Evolutionary conservation across 2,329 filamentous ascomycete genomes (phyloP).

Genomic region (Alternaria arborescens): DNA sequence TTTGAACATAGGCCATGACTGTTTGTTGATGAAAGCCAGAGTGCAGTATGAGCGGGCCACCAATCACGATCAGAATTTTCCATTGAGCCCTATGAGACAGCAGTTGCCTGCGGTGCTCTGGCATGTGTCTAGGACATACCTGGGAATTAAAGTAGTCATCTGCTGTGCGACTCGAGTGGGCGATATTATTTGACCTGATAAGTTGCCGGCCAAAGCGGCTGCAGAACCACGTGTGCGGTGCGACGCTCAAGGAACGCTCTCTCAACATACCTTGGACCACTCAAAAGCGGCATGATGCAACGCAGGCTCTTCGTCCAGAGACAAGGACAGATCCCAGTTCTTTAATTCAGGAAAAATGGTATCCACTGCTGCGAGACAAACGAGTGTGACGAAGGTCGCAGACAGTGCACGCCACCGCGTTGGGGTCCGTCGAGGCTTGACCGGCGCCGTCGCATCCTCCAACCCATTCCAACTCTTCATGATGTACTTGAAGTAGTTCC

Average conservation of each 20-base stretch:
- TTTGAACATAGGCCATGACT: neutral
- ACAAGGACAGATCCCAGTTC: slow-evolving; percentile 13
- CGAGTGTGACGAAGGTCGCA: slow-evolving; percentile 26
- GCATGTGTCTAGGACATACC: neutral
- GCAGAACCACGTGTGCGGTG: slow-evolving; percentile 10
- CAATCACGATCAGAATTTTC: neutral
- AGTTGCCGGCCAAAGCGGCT: slow-evolving; percentile 11
- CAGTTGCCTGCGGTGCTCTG: neutral
- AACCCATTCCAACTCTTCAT: slow-evolving; percentile 35
- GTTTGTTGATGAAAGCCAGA: neutral
- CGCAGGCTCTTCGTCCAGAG: slow-evolving; percentile 6
- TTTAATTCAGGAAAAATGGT: slow-evolving; percentile 27
- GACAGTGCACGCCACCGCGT: slow-evolving; percentile 20
- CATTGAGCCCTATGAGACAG: neutral
- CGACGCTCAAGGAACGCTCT: slow-evolving; percentile 8
- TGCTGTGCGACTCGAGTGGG: slow-evolving; percentile 6
- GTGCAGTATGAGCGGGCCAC: slow-evolving; percentile 1
- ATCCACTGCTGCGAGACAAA: slow-evolving; percentile 29
- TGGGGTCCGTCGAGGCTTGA: slow-evolving; percentile 20
- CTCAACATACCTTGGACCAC: slow-evolving; percentile 36
- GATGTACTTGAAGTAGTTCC: slow-evolving; percentile 11
- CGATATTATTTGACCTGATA: slow-evolving; percentile 12
- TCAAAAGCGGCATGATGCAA: slow-evolving; percentile 18
- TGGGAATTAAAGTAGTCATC: neutral
- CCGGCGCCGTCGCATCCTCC: slow-evolving; percentile 16